Conservation (phyloP, 129 eudicot species). For the Flaveria trinervia region DNA sequence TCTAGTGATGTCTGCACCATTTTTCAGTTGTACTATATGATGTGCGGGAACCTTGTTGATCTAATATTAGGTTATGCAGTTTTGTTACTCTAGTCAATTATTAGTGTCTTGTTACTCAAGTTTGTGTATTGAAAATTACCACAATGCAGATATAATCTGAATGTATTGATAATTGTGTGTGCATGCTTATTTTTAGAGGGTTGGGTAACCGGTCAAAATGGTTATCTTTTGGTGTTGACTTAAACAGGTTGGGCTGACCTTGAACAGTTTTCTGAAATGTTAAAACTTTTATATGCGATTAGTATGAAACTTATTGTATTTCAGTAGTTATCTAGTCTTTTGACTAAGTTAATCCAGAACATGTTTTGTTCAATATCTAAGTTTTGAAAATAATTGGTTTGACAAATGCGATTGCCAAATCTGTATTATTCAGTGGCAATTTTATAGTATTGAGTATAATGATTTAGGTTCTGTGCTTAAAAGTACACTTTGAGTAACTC, state of each 20-base stretch:
- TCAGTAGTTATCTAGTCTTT: neutral
- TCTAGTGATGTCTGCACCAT: neutral
- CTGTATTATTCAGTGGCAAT: too few relatives aligned
- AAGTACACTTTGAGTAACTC: neutral
- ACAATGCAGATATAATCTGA: neutral
- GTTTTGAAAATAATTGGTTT: neutral
- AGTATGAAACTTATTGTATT: neutral
- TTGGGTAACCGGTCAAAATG: neutral
- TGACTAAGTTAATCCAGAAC: neutral
- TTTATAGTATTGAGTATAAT: neutral
- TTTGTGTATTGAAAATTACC: neutral
- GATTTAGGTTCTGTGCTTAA: neutral
- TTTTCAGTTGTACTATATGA: neutral
- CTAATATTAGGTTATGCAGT: neutral
- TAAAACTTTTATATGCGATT: too few relatives aligned
- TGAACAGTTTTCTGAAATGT: neutral
- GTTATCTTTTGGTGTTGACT: neutral
- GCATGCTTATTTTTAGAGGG: constrained; percentile 1
- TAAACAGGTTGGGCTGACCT: neutral
- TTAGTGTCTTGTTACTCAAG: neutral
- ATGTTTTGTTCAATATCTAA: neutral
- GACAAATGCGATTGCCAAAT: neutral
- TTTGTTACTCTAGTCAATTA: too few relatives aligned
- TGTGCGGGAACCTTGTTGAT: neutral
- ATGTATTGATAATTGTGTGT: neutral